Evolutionary conservation across 139 green algal genomes (phyloP).

Genomic region (Volvox reticuliferus): DNA sequence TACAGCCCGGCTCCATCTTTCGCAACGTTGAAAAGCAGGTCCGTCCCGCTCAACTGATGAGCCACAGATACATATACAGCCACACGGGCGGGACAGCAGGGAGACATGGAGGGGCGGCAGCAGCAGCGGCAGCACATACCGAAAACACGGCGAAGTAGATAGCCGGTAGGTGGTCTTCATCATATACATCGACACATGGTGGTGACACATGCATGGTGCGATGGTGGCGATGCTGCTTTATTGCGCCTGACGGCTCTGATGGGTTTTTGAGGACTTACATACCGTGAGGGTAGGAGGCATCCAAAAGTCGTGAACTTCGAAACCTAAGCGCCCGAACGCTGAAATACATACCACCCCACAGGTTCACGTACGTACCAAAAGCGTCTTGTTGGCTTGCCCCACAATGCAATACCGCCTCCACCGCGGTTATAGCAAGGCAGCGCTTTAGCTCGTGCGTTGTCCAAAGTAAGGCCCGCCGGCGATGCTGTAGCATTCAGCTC

Average conservation of each 20-base stretch:
- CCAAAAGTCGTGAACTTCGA: no score
- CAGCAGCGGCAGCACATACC: no score
- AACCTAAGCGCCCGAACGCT: no score
- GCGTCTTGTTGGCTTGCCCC: not conserved
- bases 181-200: not conserved
- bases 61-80: no score
- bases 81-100: not conserved
- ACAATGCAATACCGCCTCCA: conserved; percentile 8
- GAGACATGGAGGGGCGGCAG: not conserved
- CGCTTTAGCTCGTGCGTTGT: not conserved
- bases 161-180: no score
- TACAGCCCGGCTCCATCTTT: not conserved
- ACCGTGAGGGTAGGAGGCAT: no score
- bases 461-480: not conserved
- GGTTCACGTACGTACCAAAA: not conserved
- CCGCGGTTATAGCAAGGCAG: conserved; percentile 1
- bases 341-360: no score
- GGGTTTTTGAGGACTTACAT: no score
- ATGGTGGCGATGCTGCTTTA: no score
- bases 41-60: not conserved
- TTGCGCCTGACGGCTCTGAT: not conserved
- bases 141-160: no score
- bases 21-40: not conserved
- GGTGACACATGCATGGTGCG: not conserved
- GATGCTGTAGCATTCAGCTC: not conserved